Percentiles rank a stretch among this genome's conserved stretches.
These are phyloP conservation scores for Pogostemon cablin DNA, from an alignment of 257 asterid species.

Conservation along the genomic window DNA sequence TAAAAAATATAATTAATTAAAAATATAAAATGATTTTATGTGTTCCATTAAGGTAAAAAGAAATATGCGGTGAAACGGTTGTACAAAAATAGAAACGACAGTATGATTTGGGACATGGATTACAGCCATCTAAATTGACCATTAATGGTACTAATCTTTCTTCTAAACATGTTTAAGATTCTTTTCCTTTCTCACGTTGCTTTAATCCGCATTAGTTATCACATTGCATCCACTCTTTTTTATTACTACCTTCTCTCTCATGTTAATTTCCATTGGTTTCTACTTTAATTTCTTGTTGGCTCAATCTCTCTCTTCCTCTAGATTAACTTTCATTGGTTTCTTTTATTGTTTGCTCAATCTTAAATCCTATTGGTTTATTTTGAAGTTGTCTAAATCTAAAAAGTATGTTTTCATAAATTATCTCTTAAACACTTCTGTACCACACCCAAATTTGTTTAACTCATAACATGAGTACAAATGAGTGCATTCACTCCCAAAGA, in stretches of 20 bases:
- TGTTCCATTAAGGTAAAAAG: no score
- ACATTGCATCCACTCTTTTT: neutral
- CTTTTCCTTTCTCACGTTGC: neutral
- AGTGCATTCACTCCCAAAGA: neutral
- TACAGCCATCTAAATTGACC: constrained; percentile 24
- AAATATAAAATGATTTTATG: no score
- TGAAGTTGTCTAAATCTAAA: neutral
- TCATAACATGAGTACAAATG: neutral
- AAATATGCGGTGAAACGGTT: no score
- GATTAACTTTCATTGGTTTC: no score
- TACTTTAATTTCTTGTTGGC: neutral
- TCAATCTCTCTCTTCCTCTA: neutral
- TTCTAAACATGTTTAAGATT: constrained; percentile 3
- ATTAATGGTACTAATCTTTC: neutral
- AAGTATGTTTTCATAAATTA: neutral
- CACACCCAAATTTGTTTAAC: constrained; percentile 7
- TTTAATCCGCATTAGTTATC: neutral
- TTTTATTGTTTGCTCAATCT: no score
- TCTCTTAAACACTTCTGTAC: constrained; percentile 12
- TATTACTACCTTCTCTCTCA: neutral
- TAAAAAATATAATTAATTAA: no score
- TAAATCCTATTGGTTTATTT: no score
- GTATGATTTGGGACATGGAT: neutral
- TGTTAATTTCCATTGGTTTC: constrained; percentile 3
- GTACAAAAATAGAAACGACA: no score